Conservation (phyloP, 1,284 basidiomycete genomes). For the Microbotryum silenes-acaulis region DNA sequence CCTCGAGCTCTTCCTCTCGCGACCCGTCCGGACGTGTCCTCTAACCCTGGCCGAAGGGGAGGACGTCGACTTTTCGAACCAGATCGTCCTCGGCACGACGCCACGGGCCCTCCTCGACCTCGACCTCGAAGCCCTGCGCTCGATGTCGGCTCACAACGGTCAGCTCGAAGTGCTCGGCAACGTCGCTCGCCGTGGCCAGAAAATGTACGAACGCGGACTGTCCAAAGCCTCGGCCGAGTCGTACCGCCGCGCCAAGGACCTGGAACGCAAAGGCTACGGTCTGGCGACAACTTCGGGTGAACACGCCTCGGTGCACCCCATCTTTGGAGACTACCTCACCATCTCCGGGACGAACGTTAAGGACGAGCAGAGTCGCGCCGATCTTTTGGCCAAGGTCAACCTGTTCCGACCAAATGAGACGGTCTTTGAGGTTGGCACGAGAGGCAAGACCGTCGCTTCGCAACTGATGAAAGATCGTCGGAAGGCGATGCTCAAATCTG, state of each 20-base stretch:
- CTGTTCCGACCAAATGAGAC: slow-evolving; percentile 83
- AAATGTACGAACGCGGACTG: slow-evolving; percentile 89
- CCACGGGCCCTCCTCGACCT: slow-evolving; percentile 71
- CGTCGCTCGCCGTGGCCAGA: slow-evolving; percentile 82
- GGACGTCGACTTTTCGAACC: slow-evolving; percentile 31
- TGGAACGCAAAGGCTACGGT: slow-evolving; percentile 37
- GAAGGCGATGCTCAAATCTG: slow-evolving; percentile 53
- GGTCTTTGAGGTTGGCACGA: slow-evolving; percentile 78
- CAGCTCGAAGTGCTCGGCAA: slow-evolving; percentile 49
- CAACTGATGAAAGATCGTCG: slow-evolving; percentile 82
- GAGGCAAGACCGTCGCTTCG: slow-evolving; percentile 51
- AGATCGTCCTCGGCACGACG: slow-evolving; percentile 70
- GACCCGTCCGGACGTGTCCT: slow-evolving; percentile 54
- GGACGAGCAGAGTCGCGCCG: slow-evolving; percentile 51
- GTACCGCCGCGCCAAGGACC: slow-evolving; percentile 78
- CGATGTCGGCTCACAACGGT: slow-evolving; percentile 16
- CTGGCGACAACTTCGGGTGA: slow-evolving; percentile 53
- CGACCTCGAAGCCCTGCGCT: slow-evolving; percentile 55
- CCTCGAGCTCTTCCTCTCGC: slow-evolving; percentile 86
- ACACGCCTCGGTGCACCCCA: slow-evolving; percentile 61
- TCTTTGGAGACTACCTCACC: slow-evolving; percentile 44
- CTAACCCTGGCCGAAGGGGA: slow-evolving; percentile 45
- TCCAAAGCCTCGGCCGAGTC: slow-evolving; percentile 79
- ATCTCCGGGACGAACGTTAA: slow-evolving; percentile 36
- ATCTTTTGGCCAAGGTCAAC: slow-evolving; percentile 66